Base-by-base conservation (phyloP, 2,329 filamentous ascomycete species). In the Penicillium sp. region DNA sequence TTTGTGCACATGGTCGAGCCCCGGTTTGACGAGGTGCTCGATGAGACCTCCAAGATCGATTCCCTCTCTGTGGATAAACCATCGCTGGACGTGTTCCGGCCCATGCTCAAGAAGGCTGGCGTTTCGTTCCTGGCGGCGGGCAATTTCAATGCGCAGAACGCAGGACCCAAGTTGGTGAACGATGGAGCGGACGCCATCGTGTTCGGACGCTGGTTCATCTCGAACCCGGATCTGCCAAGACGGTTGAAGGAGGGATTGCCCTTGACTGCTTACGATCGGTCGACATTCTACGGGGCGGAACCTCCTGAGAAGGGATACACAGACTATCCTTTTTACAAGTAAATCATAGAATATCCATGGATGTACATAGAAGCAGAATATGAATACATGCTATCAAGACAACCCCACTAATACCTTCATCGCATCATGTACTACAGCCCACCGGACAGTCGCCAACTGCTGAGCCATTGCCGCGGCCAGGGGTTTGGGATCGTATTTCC, bases 401-500 rank as follows among this genome's bases (percentile, higher is more conserved):
- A 62, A 44, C 9, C 44, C 49, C 7, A 60, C 44, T 32, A 84
- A 56, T 3, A 83, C 79, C 51, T 77, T 74, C 67, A 81, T 80
- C 0, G 77, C 80, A 56, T 81, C 77, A 52, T 82, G 78, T 4
- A 84, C 75, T 3, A 84, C 78, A 0, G 78, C 79, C 80, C 81
- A 84, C 42, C 80, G 59, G 1, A 82, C 74, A 46, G 76, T 79
- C 9, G 74, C 74, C 52, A 84, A 56, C 28, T 75, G 72, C 54
- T 76, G 73, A 2, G 76, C 77, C 64, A 83, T 80, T 0, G 77
- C 72, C 48, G 74, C 75, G 0, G 77, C 76, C 37, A 84, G 50
- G 0, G 77, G 78, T 14, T 72, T 73, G 0, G 75, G 79, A 1
- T 74, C 69, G 41, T 72, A 74, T 44, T 73, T 73, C 0, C 75